Base-by-base conservation (phyloP, 805 yeast genomes). In the Sugiyamaella lignohabitans region DNA sequence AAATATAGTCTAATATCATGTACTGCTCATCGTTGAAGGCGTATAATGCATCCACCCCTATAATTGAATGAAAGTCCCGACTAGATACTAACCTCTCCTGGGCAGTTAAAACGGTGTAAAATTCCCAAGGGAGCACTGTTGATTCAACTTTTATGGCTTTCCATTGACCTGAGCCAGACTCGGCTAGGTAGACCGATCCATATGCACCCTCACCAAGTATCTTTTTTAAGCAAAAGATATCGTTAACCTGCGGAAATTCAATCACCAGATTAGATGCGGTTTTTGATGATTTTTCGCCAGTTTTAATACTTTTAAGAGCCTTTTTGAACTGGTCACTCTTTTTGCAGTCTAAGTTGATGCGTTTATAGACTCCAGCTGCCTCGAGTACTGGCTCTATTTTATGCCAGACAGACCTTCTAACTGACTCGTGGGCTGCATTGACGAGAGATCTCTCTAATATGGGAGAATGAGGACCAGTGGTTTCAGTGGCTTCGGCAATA, bases 161-260 rank as follows among this genome's bases (percentile, higher is more conserved):
- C 29, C 75, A 57, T 1, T 64, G 59, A 1, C 85, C 87, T 50
- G 76, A 72, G 3, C 70, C 64, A 10, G 73, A 68, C 59, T 84
- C 89, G 1, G 84, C 80, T 19, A 87, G 66, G 59, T 79, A 87
- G 0, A 87, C 95, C 1, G 78, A 72, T 0, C 89, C 94, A 65
- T 71, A 82, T 0, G 89, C 93, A n/a, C 95, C 94, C 56, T 74
- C 75, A 0, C 96, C 96, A 10, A 88, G 64, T 56, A 78, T 76
- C 41, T 69, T 66, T 22, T 73, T 69, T 46, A 82, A 61, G 49
- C 78, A 75, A 52, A 62, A 74, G 3, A 73, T 64, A 35, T 70
- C 73, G 22, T 40, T 43, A n/a, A n/a, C n/a, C 11, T 32, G 29
- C 2, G 56, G 49, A 18, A 50, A 44, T 14, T 38, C 24, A 2